Base-by-base conservation (phyloP, 352 stramenopile species). In the Globisporangium apiculatum region DNA sequence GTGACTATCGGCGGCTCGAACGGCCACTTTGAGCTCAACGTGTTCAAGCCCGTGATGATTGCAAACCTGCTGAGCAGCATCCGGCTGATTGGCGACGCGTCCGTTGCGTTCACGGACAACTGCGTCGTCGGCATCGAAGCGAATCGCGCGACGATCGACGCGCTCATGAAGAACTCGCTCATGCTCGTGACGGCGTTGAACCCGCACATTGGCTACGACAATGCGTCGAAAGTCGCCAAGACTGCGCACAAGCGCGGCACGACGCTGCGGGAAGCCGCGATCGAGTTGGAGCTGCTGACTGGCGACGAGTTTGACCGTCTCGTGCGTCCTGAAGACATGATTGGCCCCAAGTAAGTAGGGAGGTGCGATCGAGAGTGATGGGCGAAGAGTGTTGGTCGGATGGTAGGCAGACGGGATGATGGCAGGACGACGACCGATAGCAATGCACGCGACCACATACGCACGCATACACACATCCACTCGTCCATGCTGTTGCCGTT, bases 171-270 rank as follows among this genome's bases (percentile, higher is more conserved):
- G 67, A 95, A 96, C 64, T 96, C 77, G 64, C 80, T 99, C 42
- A 99, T 99, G 94, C 78, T 99, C 38, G 96, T 99, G 15, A 99
- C 96, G 15, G 94, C 95, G 15, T 68, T 99, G 35, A 99, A 98
- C 71, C 91, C 91, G 48, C 76, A 98, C 63, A 99, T 99, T 76
- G 96, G 96, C 8, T 99, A 99, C 72, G 94, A 99, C 64, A 98
- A 98, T 57, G 92, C 94, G 3, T 94, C 89, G 54, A 95, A 97
- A 66, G 96, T 98, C 68, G 96, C 96, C 57, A 99, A 98, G 78
- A 97, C 87, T 58, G 96, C 96, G 7, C 94, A 98, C 73, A 91
- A 97, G 69, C 86, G 97, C 17, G 89, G 89, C 66, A 82, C 76
- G 40, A 98, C 93, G 1, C 75, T 99, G 52, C 96, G 92, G 48